Evolutionary conservation across 2,329 filamentous ascomycete genomes (phyloP), one percentile per base, ranked within the genome.

Genomic region (Zopfia rhizophila): DNA sequence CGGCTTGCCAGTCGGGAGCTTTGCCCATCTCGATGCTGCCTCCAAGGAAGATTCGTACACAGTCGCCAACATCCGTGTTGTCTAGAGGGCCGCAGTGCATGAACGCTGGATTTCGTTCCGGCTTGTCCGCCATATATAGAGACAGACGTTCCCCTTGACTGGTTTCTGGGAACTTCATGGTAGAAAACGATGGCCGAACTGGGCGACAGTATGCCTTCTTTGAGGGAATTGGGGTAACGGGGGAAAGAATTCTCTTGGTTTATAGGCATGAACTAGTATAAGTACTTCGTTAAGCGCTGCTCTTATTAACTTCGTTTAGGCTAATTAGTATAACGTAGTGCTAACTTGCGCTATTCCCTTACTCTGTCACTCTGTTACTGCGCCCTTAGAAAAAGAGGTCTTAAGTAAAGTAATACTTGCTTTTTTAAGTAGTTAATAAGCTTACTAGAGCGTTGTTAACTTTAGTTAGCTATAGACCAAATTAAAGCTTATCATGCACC

Each of bases 41-140:
- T 0, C 81, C 80, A n/a, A 85, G 76, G 63, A 85, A 85, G 43
- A 85, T 45, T 45, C 35, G 35, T 45, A 45, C 27, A 27, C 19
- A 19, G 25, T 45, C 19, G 35, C 27, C 10, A 39, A 45, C 27
- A 18, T 38, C 35, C 33, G 39, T 22, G 17, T 45, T 19, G 27
- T 38, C 42, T n/a, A 45, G 36, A 39, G 35, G 35, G 42, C 35
- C 42, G 35, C 27, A 39, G 42, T 45, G 35, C 33, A 38, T 45
- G 27, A 45, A 45, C 39, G 4, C 27, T 21, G 35, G 35, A 32
- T 45, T 45, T 45, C 7, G 12, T 38, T 45, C 21, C 27, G 27
- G 32, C 42, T 45, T 45, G 11, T 38, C 42, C 14, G 29, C 22
- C 23, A 47, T 47, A 25, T 47, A 47, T 47, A 16, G 29, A 47